Base-by-base conservation (phyloP, 2,329 filamentous ascomycete genomes). In the Didymellaceae sp. region DNA sequence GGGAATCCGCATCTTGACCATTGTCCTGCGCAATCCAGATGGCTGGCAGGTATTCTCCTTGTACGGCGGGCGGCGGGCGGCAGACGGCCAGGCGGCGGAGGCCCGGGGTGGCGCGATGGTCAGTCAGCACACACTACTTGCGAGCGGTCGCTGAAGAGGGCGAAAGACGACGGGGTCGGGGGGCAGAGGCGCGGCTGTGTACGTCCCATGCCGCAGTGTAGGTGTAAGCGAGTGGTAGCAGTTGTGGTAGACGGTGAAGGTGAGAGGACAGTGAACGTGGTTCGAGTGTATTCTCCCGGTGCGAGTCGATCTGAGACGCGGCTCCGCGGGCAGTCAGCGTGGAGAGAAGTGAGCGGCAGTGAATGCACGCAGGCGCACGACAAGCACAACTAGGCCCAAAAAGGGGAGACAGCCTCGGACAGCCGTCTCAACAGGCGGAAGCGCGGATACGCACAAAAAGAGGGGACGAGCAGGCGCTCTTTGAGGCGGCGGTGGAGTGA, bases 1-100 rank as follows among this genome's bases (percentile, higher is more conserved):
- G 50, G 89, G 87, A 71, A 96, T 85, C 73, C 91, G 86, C 90
- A 96, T 93, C 65, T 73, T 79, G 63, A 68, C 69, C 69, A 73
- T 71, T 8, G 39, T 59, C 30, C 52, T 35, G 30, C 30, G 41
- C 35, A 44, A n/a, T n/a, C 28, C 26, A 40, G 21, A 7, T 21
- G 7, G 22, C 33, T 30, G 49, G 43, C 24, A 30, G 11, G 25
- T 42, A 37, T 16, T 5, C 5, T 22, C 24, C 11, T 18, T 16
- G 13, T 11, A 40, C n/a, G n/a, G n/a, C n/a, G n/a, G n/a, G n/a
- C n/a, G n/a, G 42, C 32, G 32, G 30, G 21, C 34, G 35, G 24
- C 30, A 20, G 28, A 44, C 21, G 41, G 16, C n/a, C 42, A 38
- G 47, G 22, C 48, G 28, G 38, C 21, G 40, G 32, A 49, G 46